phyloP scores from a whole-genome alignment of 495 filamentous ascomycete species.

The Recurvomyces mirabilis region DNA sequence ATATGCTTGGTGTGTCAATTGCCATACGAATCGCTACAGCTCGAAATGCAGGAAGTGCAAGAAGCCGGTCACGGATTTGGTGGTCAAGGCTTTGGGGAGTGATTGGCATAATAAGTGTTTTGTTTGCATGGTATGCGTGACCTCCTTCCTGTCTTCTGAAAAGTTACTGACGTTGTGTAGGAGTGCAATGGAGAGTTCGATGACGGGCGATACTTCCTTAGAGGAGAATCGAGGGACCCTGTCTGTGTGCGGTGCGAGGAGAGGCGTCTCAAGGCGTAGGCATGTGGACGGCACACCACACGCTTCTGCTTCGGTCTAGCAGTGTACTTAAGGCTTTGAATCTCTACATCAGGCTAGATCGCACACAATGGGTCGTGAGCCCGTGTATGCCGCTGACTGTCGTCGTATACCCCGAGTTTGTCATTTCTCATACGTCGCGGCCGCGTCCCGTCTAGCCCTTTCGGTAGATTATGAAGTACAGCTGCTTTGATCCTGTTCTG shows the following conservation, averaged over 20 bases:
- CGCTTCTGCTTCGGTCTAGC: too few species aligned
- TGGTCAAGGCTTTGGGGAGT: slow-evolving; percentile 71
- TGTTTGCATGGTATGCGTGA: slow-evolving; percentile 48
- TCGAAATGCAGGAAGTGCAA: slow-evolving; percentile 80
- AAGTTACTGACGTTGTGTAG: slow-evolving; percentile 24
- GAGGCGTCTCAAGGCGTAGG: slow-evolving; percentile 53
- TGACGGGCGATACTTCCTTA: slow-evolving; percentile 55
- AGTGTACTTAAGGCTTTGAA: too few species aligned
- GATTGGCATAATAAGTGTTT: slow-evolving; percentile 97
- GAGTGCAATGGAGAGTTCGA: slow-evolving; percentile 52
- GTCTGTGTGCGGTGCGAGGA: slow-evolving; percentile 57
- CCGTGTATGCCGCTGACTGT: too few species aligned
- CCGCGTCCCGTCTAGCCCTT: too few species aligned
- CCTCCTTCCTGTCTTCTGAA: slow-evolving; percentile 2
- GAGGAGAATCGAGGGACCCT: slow-evolving; percentile 45
- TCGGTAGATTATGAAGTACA: too few species aligned
- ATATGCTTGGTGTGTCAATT: slow-evolving; percentile 95
- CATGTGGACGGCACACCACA: too few species aligned
- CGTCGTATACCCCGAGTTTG: too few species aligned
- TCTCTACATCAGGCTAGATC: too few species aligned
- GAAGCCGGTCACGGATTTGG: slow-evolving; percentile 73
- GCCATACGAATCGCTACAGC: slow-evolving; percentile 81
- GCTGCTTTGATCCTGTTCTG: too few species aligned
- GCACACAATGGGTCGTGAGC: too few species aligned
- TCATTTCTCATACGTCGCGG: too few species aligned